These are phyloP conservation scores for Trametopsis cervina DNA, from an alignment of 768 basidiomycete species.

Conservation along the genomic window DNA sequence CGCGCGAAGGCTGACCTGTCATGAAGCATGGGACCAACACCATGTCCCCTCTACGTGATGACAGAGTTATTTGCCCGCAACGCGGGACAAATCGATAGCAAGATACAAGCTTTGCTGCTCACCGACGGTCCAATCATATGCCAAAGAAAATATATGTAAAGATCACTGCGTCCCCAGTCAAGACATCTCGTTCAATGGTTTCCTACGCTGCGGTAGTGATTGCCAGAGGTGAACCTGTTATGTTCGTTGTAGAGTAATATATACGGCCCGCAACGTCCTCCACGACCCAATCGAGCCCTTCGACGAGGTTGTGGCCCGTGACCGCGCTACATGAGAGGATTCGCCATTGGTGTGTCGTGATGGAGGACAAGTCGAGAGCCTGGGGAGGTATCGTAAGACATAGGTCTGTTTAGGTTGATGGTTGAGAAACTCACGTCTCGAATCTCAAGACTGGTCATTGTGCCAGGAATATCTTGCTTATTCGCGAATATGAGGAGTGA, in stretches of 20 bases:
- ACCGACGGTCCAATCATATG: no score
- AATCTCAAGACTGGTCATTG: slow-evolving; percentile 79
- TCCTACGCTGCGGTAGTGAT: not conserved
- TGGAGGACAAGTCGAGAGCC: slow-evolving; percentile 75
- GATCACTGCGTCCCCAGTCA: no score
- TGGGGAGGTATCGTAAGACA: slow-evolving; percentile 23
- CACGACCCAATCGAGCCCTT: slow-evolving; percentile 90
- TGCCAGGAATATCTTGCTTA: slow-evolving; percentile 91
- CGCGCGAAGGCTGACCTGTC: no score
- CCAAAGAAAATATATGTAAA: no score
- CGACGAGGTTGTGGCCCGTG: slow-evolving; percentile 76
- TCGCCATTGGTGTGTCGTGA: slow-evolving; percentile 85
- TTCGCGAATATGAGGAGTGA: slow-evolving; percentile 95
- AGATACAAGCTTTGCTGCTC: no score
- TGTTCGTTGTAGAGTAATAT: slow-evolving; percentile 59
- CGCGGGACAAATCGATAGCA: no score
- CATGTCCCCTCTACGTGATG: no score
- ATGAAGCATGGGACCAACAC: no score
- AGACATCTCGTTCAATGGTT: not conserved
- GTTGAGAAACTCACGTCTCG: slow-evolving; percentile 52
- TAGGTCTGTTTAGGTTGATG: slow-evolving; percentile 2
- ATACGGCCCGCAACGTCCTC: slow-evolving; percentile 80
- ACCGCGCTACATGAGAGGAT: slow-evolving; percentile 91
- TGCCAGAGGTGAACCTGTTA: not conserved
- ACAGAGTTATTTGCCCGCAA: no score